Percentiles rank a stretch among this genome's conserved stretches.
phyloP scores from a whole-genome alignment of 176 grass and related monocot species.

The Paspalum vaginatum region DNA sequence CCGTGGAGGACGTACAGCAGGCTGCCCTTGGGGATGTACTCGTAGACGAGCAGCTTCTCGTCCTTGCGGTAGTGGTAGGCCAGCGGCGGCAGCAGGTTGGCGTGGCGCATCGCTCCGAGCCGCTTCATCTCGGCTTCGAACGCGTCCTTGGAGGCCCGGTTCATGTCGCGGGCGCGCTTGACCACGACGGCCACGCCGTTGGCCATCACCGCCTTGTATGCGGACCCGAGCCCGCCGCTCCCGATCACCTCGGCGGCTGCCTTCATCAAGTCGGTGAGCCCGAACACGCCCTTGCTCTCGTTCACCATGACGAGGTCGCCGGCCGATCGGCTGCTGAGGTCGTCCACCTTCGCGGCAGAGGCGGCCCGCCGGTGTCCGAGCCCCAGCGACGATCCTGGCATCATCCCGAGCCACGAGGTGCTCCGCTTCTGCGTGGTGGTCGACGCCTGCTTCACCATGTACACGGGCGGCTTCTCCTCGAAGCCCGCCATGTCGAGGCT shows the following conservation, averaged over 20 bases:
- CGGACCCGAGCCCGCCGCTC: constrained; percentile 62
- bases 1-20: constrained; percentile 86
- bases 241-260: constrained; percentile 83
- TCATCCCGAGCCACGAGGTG: constrained; percentile 48
- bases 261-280: constrained; percentile 86
- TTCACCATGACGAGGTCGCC: constrained; percentile 78
- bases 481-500: constrained; percentile 36
- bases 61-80: constrained; percentile 80
- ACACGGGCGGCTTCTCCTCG: constrained; percentile 46
- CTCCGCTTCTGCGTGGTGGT: constrained; percentile 29
- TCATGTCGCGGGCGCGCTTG: constrained; percentile 89
- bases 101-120: constrained; percentile 58
- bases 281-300: constrained; percentile 70
- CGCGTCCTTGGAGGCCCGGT: constrained; percentile 59
- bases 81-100: constrained; percentile 74
- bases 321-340: neutral
- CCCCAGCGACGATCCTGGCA: neutral
- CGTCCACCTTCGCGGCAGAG: constrained; percentile 10
- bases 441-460: constrained; percentile 43
- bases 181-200: constrained; percentile 66
- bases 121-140: constrained; percentile 74
- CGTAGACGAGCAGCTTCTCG: constrained; percentile 84
- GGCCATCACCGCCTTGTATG: constrained; percentile 84
- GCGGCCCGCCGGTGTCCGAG: constrained; percentile 14
- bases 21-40: constrained; percentile 95